Conservation (phyloP, 345 rosid species). For the Rubroshorea leprosula region DNA sequence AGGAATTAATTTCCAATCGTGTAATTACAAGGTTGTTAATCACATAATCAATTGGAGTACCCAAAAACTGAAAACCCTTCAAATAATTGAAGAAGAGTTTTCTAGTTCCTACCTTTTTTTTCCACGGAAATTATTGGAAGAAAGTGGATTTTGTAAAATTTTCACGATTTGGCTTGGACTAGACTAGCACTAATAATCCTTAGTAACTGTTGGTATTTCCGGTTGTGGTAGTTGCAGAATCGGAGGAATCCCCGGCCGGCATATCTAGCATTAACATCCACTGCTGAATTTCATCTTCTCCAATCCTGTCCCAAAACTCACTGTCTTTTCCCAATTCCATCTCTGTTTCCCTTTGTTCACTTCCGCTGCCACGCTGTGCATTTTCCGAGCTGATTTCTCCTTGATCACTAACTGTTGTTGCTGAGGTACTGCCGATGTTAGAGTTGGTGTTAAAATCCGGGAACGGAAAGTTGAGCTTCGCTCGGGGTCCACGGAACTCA, state of each 20-base stretch:
- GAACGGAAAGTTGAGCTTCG: conserved; percentile 65
- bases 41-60: no score
- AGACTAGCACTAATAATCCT: no score
- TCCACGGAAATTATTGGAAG: no score
- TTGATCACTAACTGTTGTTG: background rate
- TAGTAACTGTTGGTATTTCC: conserved; percentile 10
- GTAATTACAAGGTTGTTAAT: no score
- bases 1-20: no score
- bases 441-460: conserved; percentile 21
- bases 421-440: background rate
- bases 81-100: no score
- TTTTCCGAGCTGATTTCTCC: background rate
- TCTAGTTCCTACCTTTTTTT: no score
- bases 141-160: no score
- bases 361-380: background rate
- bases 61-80: no score
- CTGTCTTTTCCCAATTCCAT: background rate
- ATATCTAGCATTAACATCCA: conserved; percentile 58
- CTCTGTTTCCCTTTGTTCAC: background rate
- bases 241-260: conserved; percentile 46
- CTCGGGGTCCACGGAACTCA: conserved; percentile 57
- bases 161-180: no score
- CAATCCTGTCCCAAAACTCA: conserved; percentile 26
- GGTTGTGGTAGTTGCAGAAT: conserved; percentile 41
- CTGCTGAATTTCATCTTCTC: conserved; percentile 38